A percentile compares a stretch with the other conserved stretches of the same genome.
Conservation (phyloP, 805 yeast genomes). For the Candida easanensis region DNA sequence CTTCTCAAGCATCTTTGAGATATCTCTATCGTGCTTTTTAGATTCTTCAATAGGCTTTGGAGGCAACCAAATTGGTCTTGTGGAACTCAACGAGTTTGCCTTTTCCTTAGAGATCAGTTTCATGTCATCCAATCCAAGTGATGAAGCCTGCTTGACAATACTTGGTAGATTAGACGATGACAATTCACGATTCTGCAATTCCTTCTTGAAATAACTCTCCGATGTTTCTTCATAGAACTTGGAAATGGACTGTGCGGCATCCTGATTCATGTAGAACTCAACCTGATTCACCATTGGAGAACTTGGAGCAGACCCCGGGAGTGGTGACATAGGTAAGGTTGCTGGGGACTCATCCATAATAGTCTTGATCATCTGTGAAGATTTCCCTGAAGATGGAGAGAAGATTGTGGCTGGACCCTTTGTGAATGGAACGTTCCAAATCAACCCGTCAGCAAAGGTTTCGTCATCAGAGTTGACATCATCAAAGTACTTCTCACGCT, state of each 20-base stretch:
- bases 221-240: slow-evolving; percentile 23
- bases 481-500: slow-evolving; percentile 38
- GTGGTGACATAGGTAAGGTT: slow-evolving; percentile 44
- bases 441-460: slow-evolving; percentile 36
- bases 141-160: slow-evolving; percentile 35
- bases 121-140: slow-evolving; percentile 53
- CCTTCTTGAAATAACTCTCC: slow-evolving; percentile 15
- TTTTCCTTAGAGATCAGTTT: slow-evolving; percentile 46
- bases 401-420: slow-evolving; percentile 22
- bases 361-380: slow-evolving; percentile 20
- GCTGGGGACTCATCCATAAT: slow-evolving; percentile 24
- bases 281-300: slow-evolving; percentile 2
- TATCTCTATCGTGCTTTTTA: slow-evolving; percentile 53
- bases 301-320: slow-evolving; percentile 37
- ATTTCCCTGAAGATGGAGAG: slow-evolving; percentile 25
- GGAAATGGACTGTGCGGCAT: slow-evolving; percentile 26
- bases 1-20: slow-evolving; percentile 37
- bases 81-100: slow-evolving; percentile 37
- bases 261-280: slow-evolving; percentile 17
- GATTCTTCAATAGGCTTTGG: slow-evolving; percentile 58
- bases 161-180: slow-evolving; percentile 31
- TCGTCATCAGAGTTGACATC: slow-evolving; percentile 34
- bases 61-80: slow-evolving; percentile 69
- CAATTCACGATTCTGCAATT: slow-evolving; percentile 18
- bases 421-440: slow-evolving; percentile 56